Conservation (phyloP, 2,329 filamentous ascomycete species). For the Claviceps sp. region DNA sequence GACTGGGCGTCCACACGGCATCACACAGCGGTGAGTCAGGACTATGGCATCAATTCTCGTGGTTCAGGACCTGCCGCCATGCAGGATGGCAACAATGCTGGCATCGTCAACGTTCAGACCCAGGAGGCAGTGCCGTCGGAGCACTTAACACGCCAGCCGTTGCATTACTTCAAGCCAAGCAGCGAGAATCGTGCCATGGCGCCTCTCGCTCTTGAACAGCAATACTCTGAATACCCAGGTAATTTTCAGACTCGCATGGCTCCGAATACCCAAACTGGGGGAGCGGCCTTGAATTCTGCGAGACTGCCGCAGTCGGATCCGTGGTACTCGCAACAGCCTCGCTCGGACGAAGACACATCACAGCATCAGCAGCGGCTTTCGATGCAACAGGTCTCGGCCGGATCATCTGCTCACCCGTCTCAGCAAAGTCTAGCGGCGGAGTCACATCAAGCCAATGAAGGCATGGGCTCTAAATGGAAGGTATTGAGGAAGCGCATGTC, state of each 20-base stretch:
- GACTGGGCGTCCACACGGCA: not conserved
- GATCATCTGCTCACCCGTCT: not conserved
- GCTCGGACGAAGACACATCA: slow-evolving; percentile 3
- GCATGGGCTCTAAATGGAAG: slow-evolving; percentile 20
- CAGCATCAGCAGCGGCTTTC: not conserved
- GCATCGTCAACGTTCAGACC: not conserved
- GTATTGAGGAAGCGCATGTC: slow-evolving; percentile 20
- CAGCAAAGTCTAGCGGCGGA: not conserved
- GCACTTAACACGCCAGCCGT: not conserved
- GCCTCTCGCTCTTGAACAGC: not conserved
- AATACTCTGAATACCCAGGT: not conserved
- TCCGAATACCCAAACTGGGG: not conserved
- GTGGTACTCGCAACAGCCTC: not conserved
- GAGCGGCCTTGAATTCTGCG: not conserved
- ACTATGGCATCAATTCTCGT: not conserved
- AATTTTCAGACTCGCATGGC: not conserved
- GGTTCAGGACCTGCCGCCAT: not conserved
- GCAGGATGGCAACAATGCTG: not conserved
- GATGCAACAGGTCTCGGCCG: not conserved
- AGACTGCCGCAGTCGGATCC: not conserved
- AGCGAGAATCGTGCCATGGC: not conserved
- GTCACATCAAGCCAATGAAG: not conserved
- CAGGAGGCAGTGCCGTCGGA: not conserved
- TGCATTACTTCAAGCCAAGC: not conserved
- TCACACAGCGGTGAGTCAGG: not conserved